Conservation (phyloP, 768 basidiomycete species). For the Russula ochroleuca region DNA sequence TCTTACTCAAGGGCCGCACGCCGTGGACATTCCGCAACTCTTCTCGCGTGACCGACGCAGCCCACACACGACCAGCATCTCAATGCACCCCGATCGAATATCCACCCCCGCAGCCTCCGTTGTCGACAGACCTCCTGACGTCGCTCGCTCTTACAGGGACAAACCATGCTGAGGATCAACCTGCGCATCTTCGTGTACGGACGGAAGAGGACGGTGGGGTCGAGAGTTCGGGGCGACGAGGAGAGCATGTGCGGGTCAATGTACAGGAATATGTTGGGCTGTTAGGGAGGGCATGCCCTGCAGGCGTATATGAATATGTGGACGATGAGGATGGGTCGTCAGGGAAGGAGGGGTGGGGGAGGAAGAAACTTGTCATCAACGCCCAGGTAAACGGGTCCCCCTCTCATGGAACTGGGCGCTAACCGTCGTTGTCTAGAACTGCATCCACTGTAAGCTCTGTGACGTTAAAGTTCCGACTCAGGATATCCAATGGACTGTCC, state of each 20-base stretch:
- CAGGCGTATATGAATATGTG: slow-evolving; percentile 96
- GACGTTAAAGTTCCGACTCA: slow-evolving; percentile 95
- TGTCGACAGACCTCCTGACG: slow-evolving; percentile 92
- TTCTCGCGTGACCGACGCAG: slow-evolving; percentile 51
- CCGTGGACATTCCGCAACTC: slow-evolving; percentile 89
- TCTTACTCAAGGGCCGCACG: slow-evolving; percentile 76
- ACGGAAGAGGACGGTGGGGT: slow-evolving; percentile 32
- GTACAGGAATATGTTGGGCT: slow-evolving; percentile 79
- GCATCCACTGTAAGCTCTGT: slow-evolving; percentile 92
- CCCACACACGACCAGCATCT: slow-evolving; percentile 63
- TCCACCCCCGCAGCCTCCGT: slow-evolving; percentile 79
- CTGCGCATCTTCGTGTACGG: slow-evolving; percentile 76
- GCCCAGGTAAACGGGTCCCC: slow-evolving; percentile 61
- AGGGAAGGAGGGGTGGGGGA: slow-evolving; percentile 59
- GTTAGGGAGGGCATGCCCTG: slow-evolving; percentile 87
- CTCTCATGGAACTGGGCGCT: slow-evolving; percentile 12
- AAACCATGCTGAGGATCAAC: slow-evolving; percentile 97
- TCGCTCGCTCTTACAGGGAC: slow-evolving; percentile 87
- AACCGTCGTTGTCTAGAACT: slow-evolving; percentile 55
- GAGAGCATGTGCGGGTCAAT: slow-evolving; percentile 71
- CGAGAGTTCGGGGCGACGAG: slow-evolving; percentile 45
- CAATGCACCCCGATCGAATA: slow-evolving; percentile 75
- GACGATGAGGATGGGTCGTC: slow-evolving; percentile 49
- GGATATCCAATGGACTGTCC: slow-evolving; percentile 96
- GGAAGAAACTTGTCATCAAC: slow-evolving; percentile 92